Evolutionary conservation across 331 rosid genomes (phyloP).

Genomic region (Saraca asoca): DNA sequence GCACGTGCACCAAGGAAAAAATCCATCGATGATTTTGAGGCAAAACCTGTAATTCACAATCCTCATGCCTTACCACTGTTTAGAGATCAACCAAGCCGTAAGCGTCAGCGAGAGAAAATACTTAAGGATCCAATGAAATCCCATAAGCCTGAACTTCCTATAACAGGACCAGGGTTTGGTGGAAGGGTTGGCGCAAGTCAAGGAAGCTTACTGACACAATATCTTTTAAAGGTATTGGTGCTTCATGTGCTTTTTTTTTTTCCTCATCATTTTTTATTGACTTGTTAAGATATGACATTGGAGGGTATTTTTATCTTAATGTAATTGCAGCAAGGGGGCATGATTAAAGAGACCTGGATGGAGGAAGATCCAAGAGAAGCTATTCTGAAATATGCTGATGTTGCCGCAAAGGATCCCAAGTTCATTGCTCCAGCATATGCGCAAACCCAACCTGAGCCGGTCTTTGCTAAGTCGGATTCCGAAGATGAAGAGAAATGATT

Average conservation of each 20-base stretch:
- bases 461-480: conserved; percentile 83
- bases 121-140: conserved; percentile 91
- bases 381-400: conserved; percentile 89
- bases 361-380: conserved; percentile 99
- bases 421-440: conserved; percentile 98
- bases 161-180: conserved; percentile 95
- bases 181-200: conserved; percentile 86
- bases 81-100: conserved; percentile 93
- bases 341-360: conserved; percentile 99
- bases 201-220: conserved; percentile 95
- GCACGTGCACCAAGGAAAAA: conserved; percentile 94
- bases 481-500: conserved; percentile 88
- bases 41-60: conserved; percentile 87
- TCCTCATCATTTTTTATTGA: conserved; percentile 11
- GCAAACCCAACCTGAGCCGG: conserved; percentile 84
- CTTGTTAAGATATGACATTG: background rate
- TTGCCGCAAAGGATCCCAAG: conserved; percentile 81
- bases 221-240: conserved; percentile 73
- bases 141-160: conserved; percentile 95
- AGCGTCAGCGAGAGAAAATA: conserved; percentile 81
- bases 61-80: conserved; percentile 90
- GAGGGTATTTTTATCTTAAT: conserved; percentile 27
- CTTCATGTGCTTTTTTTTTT: conserved; percentile 23
- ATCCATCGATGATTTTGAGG: conserved; percentile 84
- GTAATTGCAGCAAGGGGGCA: conserved; percentile 82